Evolutionary conservation across 495 filamentous ascomycete species (phyloP).

Genomic region (Neurospora sublineolata): DNA sequence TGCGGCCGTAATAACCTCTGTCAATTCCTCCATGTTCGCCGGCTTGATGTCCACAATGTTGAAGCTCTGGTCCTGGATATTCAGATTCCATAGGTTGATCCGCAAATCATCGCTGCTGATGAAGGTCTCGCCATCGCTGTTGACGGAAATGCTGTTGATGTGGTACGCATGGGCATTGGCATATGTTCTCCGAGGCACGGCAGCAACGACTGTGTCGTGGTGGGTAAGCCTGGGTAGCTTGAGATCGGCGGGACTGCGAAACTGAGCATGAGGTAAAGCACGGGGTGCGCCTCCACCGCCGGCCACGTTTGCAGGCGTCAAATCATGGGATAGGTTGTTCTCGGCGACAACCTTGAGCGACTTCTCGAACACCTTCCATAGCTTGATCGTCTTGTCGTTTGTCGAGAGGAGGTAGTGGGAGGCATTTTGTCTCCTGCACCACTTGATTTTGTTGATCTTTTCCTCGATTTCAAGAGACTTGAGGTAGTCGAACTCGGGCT

Average conservation of each 20-base stretch:
- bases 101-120: slow-evolving; percentile 96
- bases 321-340: slow-evolving; percentile 93
- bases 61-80: slow-evolving; percentile 99
- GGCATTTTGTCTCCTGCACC: slow-evolving; percentile 94
- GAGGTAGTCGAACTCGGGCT: slow-evolving; percentile 97
- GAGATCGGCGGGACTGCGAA: slow-evolving; percentile 68
- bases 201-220: slow-evolving; percentile 96
- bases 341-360: slow-evolving; percentile 97
- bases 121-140: slow-evolving; percentile 98
- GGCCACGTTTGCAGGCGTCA: slow-evolving; percentile 66
- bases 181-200: slow-evolving; percentile 89
- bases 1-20: slow-evolving; percentile 95
- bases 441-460: slow-evolving; percentile 99
- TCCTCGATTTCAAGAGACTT: slow-evolving; percentile 99
- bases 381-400: slow-evolving; percentile 99
- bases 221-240: slow-evolving; percentile 94
- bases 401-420: slow-evolving; percentile 97
- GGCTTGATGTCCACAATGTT: slow-evolving; percentile 99
- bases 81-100: slow-evolving; percentile 97
- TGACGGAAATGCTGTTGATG: slow-evolving; percentile 99
- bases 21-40: slow-evolving; percentile 98
- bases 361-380: slow-evolving; percentile 99
- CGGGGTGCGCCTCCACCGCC: slow-evolving; percentile 65
- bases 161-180: slow-evolving; percentile 98
- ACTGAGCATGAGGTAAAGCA: slow-evolving; percentile 54